Percentiles rank a stretch among this genome's conserved stretches.
Evolutionary conservation across 192 early-diverging fungal species (phyloP).

Genomic region (Ambispora gerdemannii): DNA sequence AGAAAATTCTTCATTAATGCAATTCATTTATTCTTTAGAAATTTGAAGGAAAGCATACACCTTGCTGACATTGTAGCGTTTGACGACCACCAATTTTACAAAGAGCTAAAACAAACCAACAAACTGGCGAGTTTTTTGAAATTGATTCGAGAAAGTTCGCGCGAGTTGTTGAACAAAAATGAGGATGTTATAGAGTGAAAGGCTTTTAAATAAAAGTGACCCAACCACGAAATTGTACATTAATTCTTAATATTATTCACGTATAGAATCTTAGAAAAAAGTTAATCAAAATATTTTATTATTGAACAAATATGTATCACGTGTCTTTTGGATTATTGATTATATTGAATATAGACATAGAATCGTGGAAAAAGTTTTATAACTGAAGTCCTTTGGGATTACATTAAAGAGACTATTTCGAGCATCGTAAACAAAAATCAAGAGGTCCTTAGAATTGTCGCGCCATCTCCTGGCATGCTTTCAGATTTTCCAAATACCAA

Average conservation of each 20-base stretch:
- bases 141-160: background rate
- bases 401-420: no score
- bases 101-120: conserved; percentile 13
- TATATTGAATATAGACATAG: no score
- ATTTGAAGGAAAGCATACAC: conserved; percentile 21
- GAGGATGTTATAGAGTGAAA: background rate
- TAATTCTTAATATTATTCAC: background rate
- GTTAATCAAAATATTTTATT: background rate
- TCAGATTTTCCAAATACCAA: conserved; percentile 89
- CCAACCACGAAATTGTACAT: background rate
- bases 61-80: conserved; percentile 8
- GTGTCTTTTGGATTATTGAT: background rate
- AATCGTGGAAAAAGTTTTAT: no score
- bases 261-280: background rate
- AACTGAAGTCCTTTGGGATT: no score
- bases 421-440: no score
- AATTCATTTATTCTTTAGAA: background rate
- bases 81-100: background rate
- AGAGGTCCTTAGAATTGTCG: conserved; percentile 34
- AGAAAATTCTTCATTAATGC: background rate
- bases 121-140: conserved; percentile 10
- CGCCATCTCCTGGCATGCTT: conserved; percentile 74
- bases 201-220: background rate
- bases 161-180: conserved; percentile 1
- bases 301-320: conserved; percentile 1